Conservation (phyloP, 208 protist genomes). For the Acanthamoeba culbertsoni region DNA sequence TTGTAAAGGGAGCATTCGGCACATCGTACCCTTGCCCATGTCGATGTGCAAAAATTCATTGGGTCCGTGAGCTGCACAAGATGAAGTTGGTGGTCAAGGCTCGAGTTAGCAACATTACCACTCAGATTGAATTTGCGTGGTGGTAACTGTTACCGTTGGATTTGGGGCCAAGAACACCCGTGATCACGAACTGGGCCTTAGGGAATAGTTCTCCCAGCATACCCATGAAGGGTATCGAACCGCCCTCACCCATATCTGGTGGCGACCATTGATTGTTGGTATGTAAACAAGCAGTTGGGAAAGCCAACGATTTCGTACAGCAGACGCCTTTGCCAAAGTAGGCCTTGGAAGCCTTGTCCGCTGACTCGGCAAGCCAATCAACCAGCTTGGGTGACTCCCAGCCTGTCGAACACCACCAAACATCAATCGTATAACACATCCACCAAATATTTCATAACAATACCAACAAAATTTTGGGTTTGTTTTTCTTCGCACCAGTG, state of each 20-base stretch:
- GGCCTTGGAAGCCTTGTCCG: constrained; percentile 84
- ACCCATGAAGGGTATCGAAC: constrained; percentile 67
- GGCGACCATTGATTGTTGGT: background rate
- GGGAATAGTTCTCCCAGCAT: constrained; percentile 91
- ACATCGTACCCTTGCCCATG: constrained; percentile 72
- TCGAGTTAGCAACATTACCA: too few relatives aligned
- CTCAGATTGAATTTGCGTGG: constrained; percentile 65
- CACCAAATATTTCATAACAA: background rate
- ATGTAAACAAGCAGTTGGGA: background rate
- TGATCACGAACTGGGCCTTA: constrained; percentile 93
- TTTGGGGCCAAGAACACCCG: constrained; percentile 55
- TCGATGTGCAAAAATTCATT: constrained; percentile 94
- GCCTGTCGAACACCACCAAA: constrained; percentile 70
- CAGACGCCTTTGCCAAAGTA: constrained; percentile 87
- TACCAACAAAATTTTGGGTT: background rate
- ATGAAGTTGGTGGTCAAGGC: background rate
- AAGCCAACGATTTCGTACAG: constrained; percentile 70
- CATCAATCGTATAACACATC: background rate
- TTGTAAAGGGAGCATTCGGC: background rate
- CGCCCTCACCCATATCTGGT: constrained; percentile 56
- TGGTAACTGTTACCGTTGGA: constrained; percentile 48
- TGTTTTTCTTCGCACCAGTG: background rate
- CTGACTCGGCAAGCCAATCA: constrained; percentile 85
- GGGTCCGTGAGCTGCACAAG: constrained; percentile 87
- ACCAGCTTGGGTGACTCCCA: constrained; percentile 87